phyloP scores from a whole-genome alignment of 2,329 filamentous ascomycete genomes.

The Xylariales sp. region DNA sequence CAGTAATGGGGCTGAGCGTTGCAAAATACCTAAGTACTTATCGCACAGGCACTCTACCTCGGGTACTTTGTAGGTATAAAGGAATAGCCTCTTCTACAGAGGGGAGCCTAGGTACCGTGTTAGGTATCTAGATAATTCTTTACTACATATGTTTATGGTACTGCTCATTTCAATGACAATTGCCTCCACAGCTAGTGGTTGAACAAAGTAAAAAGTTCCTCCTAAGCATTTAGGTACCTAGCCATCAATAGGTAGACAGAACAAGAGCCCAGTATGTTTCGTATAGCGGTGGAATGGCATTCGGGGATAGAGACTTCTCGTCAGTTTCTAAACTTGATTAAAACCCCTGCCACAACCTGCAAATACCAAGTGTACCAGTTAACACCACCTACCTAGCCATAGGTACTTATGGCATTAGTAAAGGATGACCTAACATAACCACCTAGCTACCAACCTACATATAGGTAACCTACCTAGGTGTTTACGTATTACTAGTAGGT shows the following conservation, averaged over 20 bases:
- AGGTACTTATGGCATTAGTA: no score
- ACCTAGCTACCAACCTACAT: no score
- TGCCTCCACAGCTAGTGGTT: slow-evolving; percentile 19
- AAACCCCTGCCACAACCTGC: neutral
- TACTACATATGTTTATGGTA: neutral
- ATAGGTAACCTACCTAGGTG: no score
- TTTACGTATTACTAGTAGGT: no score
- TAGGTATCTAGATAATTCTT: no score
- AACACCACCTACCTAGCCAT: neutral
- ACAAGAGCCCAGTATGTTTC: neutral
- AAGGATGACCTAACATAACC: no score
- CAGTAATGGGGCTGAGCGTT: slow-evolving; percentile 15
- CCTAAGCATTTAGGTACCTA: neutral
- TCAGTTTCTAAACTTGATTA: neutral
- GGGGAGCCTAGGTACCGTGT: no score
- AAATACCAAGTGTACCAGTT: no score
- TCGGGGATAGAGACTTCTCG: neutral
- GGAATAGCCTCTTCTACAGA: neutral
- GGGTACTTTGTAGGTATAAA: neutral
- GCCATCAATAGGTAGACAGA: neutral
- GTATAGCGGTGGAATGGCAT: neutral
- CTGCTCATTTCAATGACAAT: neutral
- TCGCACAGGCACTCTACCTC: slow-evolving; percentile 16
- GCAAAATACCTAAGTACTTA: slow-evolving; percentile 9
- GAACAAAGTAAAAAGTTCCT: neutral